Evolutionary conservation across 306 rosid species (phyloP).

Genomic region (Vigna reflexopilosa): DNA sequence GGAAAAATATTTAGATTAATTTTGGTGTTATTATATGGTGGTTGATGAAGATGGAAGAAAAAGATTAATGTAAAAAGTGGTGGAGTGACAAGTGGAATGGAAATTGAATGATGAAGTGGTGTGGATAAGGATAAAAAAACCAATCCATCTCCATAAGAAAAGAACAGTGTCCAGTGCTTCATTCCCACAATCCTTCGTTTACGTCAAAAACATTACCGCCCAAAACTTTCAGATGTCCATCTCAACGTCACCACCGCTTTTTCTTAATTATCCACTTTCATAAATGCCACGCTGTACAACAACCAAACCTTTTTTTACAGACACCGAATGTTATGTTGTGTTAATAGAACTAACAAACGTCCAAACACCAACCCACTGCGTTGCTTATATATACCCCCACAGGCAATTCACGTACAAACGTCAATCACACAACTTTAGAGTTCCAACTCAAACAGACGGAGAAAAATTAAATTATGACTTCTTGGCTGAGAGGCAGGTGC

Average conservation of each 20-base stretch:
- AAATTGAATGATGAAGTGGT: background rate
- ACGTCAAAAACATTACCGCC: slow-evolving; percentile 51
- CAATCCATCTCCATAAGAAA: slow-evolving; percentile 20
- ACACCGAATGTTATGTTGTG: slow-evolving; percentile 35
- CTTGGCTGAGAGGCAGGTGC: slow-evolving; percentile 79
- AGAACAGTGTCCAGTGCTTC: slow-evolving; percentile 46
- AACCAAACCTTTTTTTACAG: background rate
- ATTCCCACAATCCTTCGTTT: slow-evolving; percentile 38
- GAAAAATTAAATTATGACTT: slow-evolving; percentile 35
- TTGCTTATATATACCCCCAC: slow-evolving; percentile 46
- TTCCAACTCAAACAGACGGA: background rate
- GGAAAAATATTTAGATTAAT: too few species aligned
- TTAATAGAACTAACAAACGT: slow-evolving; percentile 7
- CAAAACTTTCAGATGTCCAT: slow-evolving; percentile 18
- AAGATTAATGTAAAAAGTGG: too few species aligned
- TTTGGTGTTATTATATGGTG: too few species aligned
- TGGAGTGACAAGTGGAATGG: background rate
- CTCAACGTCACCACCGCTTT: slow-evolving; percentile 58
- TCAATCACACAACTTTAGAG: background rate
- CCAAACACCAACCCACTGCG: slow-evolving; percentile 31
- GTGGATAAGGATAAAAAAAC: slow-evolving; percentile 67
- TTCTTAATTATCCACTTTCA: slow-evolving; percentile 54
- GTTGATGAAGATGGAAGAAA: too few species aligned
- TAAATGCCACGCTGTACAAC: slow-evolving; percentile 58
- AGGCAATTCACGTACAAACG: slow-evolving; percentile 24